phyloP scores from a whole-genome alignment of 352 stramenopile species.

The Plasmopara halstedii region DNA sequence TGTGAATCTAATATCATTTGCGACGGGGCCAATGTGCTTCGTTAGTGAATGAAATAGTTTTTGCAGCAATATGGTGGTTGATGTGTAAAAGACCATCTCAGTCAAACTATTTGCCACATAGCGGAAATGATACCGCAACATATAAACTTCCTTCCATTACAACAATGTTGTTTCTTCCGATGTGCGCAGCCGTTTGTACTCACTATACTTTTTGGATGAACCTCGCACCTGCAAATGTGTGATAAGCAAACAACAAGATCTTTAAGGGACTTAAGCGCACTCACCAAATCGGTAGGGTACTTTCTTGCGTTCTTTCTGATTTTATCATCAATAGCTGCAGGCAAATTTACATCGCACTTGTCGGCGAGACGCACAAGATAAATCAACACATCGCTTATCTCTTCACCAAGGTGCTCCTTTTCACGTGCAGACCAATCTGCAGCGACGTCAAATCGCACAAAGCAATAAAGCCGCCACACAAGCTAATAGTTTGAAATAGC shows the following conservation, averaged over 20 bases:
- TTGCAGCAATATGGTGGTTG: too few relatives aligned
- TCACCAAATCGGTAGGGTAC: slow-evolving; percentile 56
- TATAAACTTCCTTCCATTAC: background rate
- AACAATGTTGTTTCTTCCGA: slow-evolving; percentile 41
- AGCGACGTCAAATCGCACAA: background rate
- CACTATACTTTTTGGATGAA: slow-evolving; percentile 75
- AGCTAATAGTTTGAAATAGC: background rate
- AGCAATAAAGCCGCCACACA: background rate
- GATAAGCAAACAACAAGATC: background rate
- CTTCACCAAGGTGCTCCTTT: slow-evolving; percentile 89
- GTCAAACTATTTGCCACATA: too few relatives aligned
- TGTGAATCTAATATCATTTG: too few relatives aligned
- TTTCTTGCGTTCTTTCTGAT: slow-evolving; percentile 86
- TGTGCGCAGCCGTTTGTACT: slow-evolving; percentile 63
- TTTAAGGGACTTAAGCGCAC: background rate
- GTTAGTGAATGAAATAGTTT: too few relatives aligned
- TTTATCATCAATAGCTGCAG: slow-evolving; percentile 86
- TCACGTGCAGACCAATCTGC: slow-evolving; percentile 71
- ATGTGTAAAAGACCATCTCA: too few relatives aligned
- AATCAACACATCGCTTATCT: slow-evolving; percentile 96
- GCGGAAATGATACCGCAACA: background rate
- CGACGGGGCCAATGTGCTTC: too few relatives aligned
- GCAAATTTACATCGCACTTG: slow-evolving; percentile 87
- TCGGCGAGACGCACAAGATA: slow-evolving; percentile 95
- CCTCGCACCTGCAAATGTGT: slow-evolving; percentile 36